Evolutionary conservation across 768 basidiomycete genomes (phyloP), one percentile per base, ranked within the genome.

Genomic region (Termitomyces sp.): DNA sequence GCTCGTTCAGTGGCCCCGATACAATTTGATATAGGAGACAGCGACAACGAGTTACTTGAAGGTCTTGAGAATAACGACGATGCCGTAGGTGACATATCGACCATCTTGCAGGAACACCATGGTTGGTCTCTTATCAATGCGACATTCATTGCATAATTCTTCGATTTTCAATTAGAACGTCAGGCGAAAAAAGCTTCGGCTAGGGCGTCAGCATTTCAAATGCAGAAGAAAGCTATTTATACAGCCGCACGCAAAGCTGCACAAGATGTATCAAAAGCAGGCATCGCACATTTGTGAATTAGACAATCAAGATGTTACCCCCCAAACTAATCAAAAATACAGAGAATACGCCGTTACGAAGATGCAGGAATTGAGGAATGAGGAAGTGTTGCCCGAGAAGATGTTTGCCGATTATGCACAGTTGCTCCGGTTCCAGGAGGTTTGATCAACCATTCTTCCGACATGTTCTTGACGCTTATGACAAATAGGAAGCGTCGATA

Each of bases 141-240:
- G 11, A 52, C 1, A 30, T 52, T 28, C n/a, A 28, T 56, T 57
- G 43, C 41, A 20, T 30, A 57, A 57, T 47, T 41, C 55, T 22
- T 4, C 47, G 9, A 14, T 20, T 9, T 22, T 43, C 46, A 5
- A 7, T 3, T 48, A 73, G 72, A 70, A 53, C 61, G 63, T n/a
- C 68, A 71, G 53, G 63, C 66, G 20, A 71, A 66, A 61, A 71
- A 67, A 54, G 48, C 58, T 1, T 57, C 69, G 4, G 60, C 65
- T 8, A 65, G 67, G 16, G 48, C 63, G 10, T 64, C 66, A 24
- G 66, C 66, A 50, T 73, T 67, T 61, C 68, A 71, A 18, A 65
- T 53, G 20, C 67, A 71, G 55, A 74, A 72, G 56, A 70, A 70
- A 41, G 66, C 62, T 13, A 63, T 76, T 45, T 78, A 71, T 61